These are phyloP conservation scores for Gynochthodes officinalis DNA, from an alignment of 257 asterid species.

Conservation along the genomic window DNA sequence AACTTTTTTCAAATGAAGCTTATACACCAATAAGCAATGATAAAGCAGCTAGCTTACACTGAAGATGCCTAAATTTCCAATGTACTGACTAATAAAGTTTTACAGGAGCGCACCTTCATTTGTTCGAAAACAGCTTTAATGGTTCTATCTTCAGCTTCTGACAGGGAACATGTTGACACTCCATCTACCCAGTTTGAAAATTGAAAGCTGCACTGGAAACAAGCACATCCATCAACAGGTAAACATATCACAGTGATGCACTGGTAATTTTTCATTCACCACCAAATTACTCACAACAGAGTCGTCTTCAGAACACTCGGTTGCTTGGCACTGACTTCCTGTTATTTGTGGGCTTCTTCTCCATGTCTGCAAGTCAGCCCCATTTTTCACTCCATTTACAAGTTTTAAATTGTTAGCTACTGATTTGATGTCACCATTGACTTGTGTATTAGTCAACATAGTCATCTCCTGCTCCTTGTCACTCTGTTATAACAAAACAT, in stretches of 20 bases:
- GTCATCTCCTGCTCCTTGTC: conserved; percentile 40
- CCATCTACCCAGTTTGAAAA: conserved; percentile 65
- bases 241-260: not conserved
- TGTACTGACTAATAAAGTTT: not conserved
- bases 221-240: not conserved
- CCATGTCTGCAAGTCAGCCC: conserved; percentile 29
- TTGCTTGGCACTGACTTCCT: conserved; percentile 29
- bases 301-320: conserved; percentile 74
- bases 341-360: conserved; percentile 29
- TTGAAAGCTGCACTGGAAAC: conserved; percentile 55
- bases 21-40: no score
- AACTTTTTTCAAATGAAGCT: not conserved
- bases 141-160: conserved; percentile 84
- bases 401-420: conserved; percentile 26
- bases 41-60: not conserved
- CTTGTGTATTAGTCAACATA: conserved; percentile 19
- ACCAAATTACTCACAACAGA: conserved; percentile 61
- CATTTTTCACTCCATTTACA: conserved; percentile 31
- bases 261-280: not conserved
- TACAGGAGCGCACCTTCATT: conserved; percentile 40
- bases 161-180: conserved; percentile 50
- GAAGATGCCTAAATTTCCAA: not conserved
- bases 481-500: conserved; percentile 29
- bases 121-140: conserved; percentile 51
- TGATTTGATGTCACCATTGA: conserved; percentile 33